These are phyloP conservation scores for Lignosus rhinocerotis DNA, from an alignment of 1,284 basidiomycete species.

Conservation along the genomic window DNA sequence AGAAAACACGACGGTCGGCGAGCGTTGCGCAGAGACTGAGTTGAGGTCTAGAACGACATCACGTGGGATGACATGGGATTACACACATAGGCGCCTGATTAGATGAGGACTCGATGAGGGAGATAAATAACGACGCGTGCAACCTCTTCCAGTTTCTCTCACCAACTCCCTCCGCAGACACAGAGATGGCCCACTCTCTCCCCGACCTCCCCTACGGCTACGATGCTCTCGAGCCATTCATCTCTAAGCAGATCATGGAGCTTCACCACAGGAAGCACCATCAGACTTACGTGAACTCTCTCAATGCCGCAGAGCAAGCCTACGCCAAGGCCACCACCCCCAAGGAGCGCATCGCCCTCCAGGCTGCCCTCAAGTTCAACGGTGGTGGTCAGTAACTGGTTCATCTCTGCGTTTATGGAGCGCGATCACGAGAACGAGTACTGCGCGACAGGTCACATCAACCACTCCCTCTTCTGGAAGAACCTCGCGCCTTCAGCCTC, in stretches of 20 bases:
- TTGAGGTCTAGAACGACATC: constrained; percentile 1
- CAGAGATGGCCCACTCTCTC: constrained; percentile 58
- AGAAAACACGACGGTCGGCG: constrained; percentile 10
- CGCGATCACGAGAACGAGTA: constrained; percentile 5
- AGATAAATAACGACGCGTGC: constrained; percentile 25
- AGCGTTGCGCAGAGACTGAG: background rate
- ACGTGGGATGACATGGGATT: constrained; percentile 20
- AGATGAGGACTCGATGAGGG: constrained; percentile 8
- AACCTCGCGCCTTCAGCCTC: constrained; percentile 78
- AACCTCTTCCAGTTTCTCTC: background rate
- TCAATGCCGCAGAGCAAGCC: constrained; percentile 89
- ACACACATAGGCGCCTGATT: constrained; percentile 18
- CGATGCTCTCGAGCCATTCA: constrained; percentile 80
- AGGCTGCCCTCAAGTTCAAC: constrained; percentile 89
- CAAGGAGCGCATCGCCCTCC: constrained; percentile 84
- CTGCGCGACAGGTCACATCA: constrained; percentile 68
- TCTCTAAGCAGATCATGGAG: constrained; percentile 84
- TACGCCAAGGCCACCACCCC: constrained; percentile 69
- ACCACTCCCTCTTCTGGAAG: constrained; percentile 97
- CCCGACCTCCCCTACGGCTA: constrained; percentile 91
- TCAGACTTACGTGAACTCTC: constrained; percentile 88
- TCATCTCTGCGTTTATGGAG: background rate
- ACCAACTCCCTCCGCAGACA: constrained; percentile 12
- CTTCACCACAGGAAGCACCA: constrained; percentile 98
- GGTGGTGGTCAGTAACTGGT: constrained; percentile 66